These are phyloP conservation scores for Russula dissimulans DNA, from an alignment of 768 basidiomycete species.

Conservation along the genomic window DNA sequence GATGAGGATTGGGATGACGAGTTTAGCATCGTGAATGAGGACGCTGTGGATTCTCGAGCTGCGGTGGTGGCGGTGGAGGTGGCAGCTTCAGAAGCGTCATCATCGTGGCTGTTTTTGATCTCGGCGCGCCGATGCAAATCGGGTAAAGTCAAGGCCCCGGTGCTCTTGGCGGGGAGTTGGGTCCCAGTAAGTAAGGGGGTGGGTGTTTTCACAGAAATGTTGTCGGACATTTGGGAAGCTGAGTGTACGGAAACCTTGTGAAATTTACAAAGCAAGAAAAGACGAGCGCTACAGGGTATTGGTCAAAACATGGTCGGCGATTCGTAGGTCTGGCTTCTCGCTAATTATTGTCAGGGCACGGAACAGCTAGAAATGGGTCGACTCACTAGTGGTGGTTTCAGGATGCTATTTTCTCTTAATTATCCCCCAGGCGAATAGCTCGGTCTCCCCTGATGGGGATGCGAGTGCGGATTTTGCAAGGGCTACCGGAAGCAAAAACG, in stretches of 20 bases:
- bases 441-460: background rate
- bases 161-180: background rate
- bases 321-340: background rate
- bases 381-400: background rate
- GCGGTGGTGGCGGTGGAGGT: background rate
- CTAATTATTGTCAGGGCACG: background rate
- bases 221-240: constrained; percentile 3
- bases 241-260: background rate
- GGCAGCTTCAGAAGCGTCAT: background rate
- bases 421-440: background rate
- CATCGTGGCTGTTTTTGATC: background rate
- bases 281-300: background rate
- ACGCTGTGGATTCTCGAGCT: constrained; percentile 1
- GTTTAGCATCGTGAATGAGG: background rate
- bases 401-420: background rate
- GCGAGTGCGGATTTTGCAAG: background rate
- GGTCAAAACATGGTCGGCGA: constrained; percentile 5
- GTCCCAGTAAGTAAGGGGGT: background rate
- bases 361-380: no score
- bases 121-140: background rate
- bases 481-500: background rate
- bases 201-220: constrained; percentile 1
- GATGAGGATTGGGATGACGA: constrained; percentile 10
- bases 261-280: background rate
- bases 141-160: background rate